Conservation (phyloP, 441 rosid genomes). For the Populus tomentosa region DNA sequence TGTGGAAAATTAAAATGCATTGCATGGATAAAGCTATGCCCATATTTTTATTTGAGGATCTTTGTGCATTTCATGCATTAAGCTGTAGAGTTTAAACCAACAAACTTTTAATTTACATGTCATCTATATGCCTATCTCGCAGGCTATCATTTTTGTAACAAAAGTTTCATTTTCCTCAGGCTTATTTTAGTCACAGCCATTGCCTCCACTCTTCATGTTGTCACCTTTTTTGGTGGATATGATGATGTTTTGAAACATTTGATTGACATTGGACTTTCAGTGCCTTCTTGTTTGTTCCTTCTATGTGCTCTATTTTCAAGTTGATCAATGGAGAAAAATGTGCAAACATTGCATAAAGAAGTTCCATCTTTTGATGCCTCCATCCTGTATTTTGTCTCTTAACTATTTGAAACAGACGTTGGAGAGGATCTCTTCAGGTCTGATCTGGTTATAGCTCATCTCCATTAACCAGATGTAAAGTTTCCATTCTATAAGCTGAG, state of each 20-base stretch:
- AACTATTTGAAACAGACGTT: background rate
- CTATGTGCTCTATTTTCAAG: background rate
- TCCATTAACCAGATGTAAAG: background rate
- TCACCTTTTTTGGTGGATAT: background rate
- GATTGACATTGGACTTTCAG: constrained; percentile 4
- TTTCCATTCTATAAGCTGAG: background rate
- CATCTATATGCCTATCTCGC: background rate
- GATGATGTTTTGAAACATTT: background rate
- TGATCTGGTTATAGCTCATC: background rate
- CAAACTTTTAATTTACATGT: constrained; percentile 20
- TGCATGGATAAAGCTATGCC: background rate
- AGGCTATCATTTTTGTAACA: background rate
- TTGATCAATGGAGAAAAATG: background rate
- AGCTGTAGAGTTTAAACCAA: background rate
- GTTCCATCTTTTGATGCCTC: background rate
- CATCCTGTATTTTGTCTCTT: background rate
- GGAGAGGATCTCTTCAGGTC: background rate
- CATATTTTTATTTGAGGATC: background rate
- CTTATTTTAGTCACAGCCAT: constrained; percentile 2
- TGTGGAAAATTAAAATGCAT: background rate
- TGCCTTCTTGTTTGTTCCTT: background rate
- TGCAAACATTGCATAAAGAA: background rate
- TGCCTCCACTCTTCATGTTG: no score
- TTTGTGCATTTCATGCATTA: background rate
- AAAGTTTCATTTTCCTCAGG: background rate